These are phyloP conservation scores for Colletotrichum sp. DNA, from an alignment of 2,329 filamentous ascomycete species.

Conservation along the genomic window DNA sequence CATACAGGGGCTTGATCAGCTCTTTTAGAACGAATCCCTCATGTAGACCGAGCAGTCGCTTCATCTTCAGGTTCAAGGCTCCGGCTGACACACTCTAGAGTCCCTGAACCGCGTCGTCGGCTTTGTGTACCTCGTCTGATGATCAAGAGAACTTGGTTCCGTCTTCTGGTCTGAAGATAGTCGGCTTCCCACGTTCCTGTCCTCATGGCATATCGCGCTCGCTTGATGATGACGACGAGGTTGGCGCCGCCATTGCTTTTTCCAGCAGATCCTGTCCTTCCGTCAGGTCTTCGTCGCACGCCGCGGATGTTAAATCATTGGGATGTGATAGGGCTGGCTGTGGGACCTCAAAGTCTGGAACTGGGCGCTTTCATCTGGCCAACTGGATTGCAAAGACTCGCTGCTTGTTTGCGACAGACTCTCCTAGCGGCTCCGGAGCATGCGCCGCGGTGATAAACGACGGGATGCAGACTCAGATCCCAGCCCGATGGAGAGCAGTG, in stretches of 20 bases:
- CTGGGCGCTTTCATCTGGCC: not conserved
- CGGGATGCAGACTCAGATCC: not conserved
- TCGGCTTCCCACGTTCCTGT: not conserved
- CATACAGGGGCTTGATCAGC: not conserved
- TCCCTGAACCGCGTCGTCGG: not conserved
- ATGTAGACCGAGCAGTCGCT: not conserved
- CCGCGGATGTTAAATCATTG: not conserved
- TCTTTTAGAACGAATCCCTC: not conserved
- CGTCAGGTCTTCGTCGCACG: not conserved
- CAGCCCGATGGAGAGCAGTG: not conserved
- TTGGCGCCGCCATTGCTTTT: not conserved
- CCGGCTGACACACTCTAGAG: not conserved
- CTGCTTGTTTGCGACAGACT: not conserved
- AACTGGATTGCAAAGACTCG: not conserved
- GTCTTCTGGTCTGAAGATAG: not conserved
- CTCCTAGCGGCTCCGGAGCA: not conserved
- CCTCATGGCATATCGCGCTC: not conserved
- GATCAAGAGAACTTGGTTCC: not conserved
- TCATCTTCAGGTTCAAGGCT: not conserved
- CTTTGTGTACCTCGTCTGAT: not conserved
- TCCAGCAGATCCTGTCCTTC: not conserved
- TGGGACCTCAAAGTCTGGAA: not conserved
- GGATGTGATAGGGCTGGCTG: conserved; percentile 2
- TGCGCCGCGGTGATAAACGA: not conserved
- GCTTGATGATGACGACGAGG: not conserved